A percentile compares a stretch with the other conserved stretches of the same genome.
These are phyloP conservation scores for Tulasnella sp. DNA, from an alignment of 768 basidiomycete genomes.

Conservation along the genomic window DNA sequence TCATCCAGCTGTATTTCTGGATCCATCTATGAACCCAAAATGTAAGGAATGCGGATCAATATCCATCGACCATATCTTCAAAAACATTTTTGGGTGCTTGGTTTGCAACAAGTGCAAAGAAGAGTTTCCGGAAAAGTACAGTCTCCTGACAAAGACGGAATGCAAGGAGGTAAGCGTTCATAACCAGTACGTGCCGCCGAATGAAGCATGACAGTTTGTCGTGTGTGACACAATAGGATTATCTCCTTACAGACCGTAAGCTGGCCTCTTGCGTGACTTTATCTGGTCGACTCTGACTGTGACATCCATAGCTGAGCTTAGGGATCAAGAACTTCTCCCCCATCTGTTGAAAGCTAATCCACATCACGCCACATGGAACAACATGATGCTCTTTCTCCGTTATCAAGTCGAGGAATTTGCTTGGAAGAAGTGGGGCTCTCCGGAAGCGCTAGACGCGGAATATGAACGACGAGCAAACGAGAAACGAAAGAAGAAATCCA, in stretches of 20 bases:
- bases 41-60: slow-evolving; percentile 83
- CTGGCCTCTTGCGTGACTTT: slow-evolving; percentile 26
- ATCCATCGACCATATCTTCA: slow-evolving; percentile 80
- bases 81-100: slow-evolving; percentile 74
- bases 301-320: slow-evolving; percentile 69
- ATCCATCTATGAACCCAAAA: slow-evolving; percentile 69
- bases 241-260: slow-evolving; percentile 88
- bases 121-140: slow-evolving; percentile 85
- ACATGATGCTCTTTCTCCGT: slow-evolving; percentile 98
- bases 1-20: slow-evolving; percentile 67
- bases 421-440: slow-evolving; percentile 96
- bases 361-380: slow-evolving; percentile 90
- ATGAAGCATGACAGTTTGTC: not conserved
- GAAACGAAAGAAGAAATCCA: slow-evolving; percentile 86
- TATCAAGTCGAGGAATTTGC: slow-evolving; percentile 95
- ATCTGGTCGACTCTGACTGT: not conserved
- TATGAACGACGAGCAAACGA: slow-evolving; percentile 73
- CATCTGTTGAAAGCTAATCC: slow-evolving; percentile 93
- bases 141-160: slow-evolving; percentile 95
- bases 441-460: slow-evolving; percentile 85
- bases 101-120: slow-evolving; percentile 92
- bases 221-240: slow-evolving; percentile 56
- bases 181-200: not conserved
- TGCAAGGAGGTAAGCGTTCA: slow-evolving; percentile 73
- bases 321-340: slow-evolving; percentile 86